These are phyloP conservation scores for Acanthamoeba quina DNA, from an alignment of 208 protist species.

Conservation along the genomic window DNA sequence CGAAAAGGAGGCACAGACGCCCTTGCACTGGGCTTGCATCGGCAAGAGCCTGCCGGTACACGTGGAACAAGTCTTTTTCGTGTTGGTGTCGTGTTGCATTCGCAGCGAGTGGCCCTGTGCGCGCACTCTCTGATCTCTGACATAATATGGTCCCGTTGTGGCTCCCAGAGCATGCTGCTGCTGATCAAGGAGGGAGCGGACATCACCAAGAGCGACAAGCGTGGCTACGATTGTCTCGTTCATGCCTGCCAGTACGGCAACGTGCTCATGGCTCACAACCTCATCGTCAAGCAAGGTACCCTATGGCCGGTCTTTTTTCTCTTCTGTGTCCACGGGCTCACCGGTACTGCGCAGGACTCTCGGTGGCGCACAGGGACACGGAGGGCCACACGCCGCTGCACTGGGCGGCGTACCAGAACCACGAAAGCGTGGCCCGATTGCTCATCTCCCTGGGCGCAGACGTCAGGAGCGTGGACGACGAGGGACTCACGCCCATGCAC, in stretches of 20 bases:
- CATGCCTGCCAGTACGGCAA: conserved; percentile 41
- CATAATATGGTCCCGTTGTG: too few species aligned
- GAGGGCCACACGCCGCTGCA: conserved; percentile 53
- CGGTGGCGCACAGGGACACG: not conserved
- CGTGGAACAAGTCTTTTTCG: not conserved
- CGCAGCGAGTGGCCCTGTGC: too few species aligned
- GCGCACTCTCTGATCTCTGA: too few species aligned
- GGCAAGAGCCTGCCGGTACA: not conserved
- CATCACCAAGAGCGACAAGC: conserved; percentile 23
- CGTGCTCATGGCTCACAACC: conserved; percentile 14
- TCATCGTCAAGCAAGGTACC: conserved; percentile 11
- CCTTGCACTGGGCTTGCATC: conserved; percentile 53
- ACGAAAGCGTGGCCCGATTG: conserved; percentile 47
- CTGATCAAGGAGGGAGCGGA: conserved; percentile 33
- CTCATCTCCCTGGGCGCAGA: conserved; percentile 47
- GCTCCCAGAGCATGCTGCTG: conserved; percentile 15
- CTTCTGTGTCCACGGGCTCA: too few species aligned
- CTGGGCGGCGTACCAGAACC: conserved; percentile 18
- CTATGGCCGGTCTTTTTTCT: not conserved
- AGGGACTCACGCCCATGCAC: conserved; percentile 53
- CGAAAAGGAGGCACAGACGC: conserved; percentile 38
- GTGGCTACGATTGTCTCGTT: conserved; percentile 15
- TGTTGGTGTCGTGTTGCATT: too few species aligned
- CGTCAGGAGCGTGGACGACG: conserved; percentile 28
- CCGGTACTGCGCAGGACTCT: not conserved